A percentile compares a stretch with the other conserved stretches of the same genome.
These are phyloP conservation scores for Cercospora sp. DNA, from an alignment of 2,329 filamentous ascomycete species.

Conservation along the genomic window DNA sequence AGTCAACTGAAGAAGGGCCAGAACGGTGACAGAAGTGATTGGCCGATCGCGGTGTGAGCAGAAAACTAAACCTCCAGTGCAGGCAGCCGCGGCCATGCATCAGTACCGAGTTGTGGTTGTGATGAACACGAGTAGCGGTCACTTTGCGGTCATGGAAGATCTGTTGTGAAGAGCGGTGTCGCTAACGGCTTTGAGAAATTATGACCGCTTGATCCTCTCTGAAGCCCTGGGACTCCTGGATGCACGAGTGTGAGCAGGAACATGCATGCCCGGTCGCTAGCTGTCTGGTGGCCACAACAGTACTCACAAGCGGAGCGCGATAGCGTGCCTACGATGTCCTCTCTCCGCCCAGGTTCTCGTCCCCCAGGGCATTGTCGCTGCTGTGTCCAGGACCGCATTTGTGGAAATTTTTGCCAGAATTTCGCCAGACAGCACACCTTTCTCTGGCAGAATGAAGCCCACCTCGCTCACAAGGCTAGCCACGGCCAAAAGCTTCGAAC, in stretches of 20 bases:
- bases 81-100: not conserved
- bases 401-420: not conserved
- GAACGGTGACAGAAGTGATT: not conserved
- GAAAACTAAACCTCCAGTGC: not conserved
- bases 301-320: not conserved
- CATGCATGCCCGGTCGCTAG: too few species aligned
- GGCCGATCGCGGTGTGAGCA: not conserved
- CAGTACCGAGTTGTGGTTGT: not conserved
- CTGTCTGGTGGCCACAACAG: not conserved
- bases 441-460: not conserved
- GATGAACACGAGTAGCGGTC: not conserved
- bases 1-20: not conserved
- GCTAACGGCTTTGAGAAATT: slow-evolving; percentile 1
- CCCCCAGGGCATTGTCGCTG: not conserved
- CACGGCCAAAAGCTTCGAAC: not conserved
- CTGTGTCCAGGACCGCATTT: not conserved
- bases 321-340: not conserved
- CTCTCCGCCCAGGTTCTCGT: not conserved
- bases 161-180: not conserved
- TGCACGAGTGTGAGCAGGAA: not conserved
- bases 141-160: not conserved
- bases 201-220: slow-evolving; percentile 2
- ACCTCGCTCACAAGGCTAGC: not conserved
- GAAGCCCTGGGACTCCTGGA: not conserved
- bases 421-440: not conserved